A percentile compares a stretch with the other conserved stretches of the same genome.
These are phyloP conservation scores for Ceriops zippeliana DNA, from an alignment of 345 rosid species.

Conservation along the genomic window DNA sequence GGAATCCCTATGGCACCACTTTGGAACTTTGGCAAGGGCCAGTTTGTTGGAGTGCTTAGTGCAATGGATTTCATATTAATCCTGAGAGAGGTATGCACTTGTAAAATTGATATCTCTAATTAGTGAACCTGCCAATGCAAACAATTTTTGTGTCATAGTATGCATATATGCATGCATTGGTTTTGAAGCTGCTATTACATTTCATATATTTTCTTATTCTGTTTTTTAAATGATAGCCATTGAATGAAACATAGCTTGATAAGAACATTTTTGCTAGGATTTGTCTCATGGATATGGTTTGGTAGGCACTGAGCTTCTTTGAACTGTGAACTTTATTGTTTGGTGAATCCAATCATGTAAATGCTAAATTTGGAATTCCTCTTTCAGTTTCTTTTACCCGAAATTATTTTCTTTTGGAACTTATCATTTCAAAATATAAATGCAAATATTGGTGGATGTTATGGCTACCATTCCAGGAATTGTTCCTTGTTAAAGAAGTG, in stretches of 20 bases:
- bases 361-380: neutral
- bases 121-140: slow-evolving; percentile 6
- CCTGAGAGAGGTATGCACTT: slow-evolving; percentile 28
- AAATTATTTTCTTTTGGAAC: neutral
- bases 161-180: neutral
- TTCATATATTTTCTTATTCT: too few relatives aligned
- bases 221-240: too few relatives aligned
- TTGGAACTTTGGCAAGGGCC: slow-evolving; percentile 28
- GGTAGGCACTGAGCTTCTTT: too few relatives aligned
- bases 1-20: slow-evolving; percentile 36
- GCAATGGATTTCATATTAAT: slow-evolving; percentile 32
- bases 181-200: neutral
- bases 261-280: too few relatives aligned
- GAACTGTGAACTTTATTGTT: neutral
- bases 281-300: too few relatives aligned
- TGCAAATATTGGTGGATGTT: too few relatives aligned
- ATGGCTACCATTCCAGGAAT: too few relatives aligned
- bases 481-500: too few relatives aligned
- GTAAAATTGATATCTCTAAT: slow-evolving; percentile 4
- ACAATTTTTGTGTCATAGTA: neutral
- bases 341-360: neutral
- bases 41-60: slow-evolving; percentile 34
- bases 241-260: too few relatives aligned
- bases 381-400: neutral
- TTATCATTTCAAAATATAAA: neutral